Evolutionary conservation across 2,329 filamentous ascomycete species (phyloP).

Genomic region (Cyphellophora attinorum): DNA sequence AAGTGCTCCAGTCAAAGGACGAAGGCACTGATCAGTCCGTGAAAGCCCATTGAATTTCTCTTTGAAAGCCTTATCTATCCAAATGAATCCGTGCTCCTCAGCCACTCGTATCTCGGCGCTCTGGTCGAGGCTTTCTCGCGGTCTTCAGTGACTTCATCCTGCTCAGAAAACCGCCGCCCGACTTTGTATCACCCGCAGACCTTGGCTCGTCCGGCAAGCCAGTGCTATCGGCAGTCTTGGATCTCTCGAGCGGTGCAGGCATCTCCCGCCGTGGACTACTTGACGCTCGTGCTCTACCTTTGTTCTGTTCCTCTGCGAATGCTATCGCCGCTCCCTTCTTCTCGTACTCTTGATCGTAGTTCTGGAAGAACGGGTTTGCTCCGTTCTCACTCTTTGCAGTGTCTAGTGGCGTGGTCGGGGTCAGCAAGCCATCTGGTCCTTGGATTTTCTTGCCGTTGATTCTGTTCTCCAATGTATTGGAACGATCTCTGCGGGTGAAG

Average conservation of each 20-base stretch:
- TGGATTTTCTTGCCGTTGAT: slow-evolving; percentile 50
- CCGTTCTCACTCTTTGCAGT: slow-evolving; percentile 34
- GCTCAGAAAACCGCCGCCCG: slow-evolving; percentile 57
- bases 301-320: slow-evolving; percentile 32
- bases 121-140: slow-evolving; percentile 37
- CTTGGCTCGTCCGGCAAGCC: slow-evolving; percentile 8
- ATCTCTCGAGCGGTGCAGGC: slow-evolving; percentile 47
- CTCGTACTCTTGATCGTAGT: slow-evolving; percentile 62
- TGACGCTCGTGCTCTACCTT: slow-evolving; percentile 37
- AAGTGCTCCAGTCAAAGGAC: no score
- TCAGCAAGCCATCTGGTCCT: slow-evolving; percentile 39
- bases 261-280: slow-evolving; percentile 49
- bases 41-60: no score
- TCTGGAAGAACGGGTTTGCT: slow-evolving; percentile 72
- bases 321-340: slow-evolving; percentile 53
- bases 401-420: slow-evolving; percentile 21
- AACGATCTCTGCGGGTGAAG: slow-evolving; percentile 62
- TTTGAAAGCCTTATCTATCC: no score
- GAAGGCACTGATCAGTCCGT: no score
- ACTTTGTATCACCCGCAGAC: slow-evolving; percentile 32
- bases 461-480: slow-evolving; percentile 31
- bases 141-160: slow-evolving; percentile 78
- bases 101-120: not conserved
- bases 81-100: not conserved
- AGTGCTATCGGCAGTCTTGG: slow-evolving; percentile 49